These are phyloP conservation scores for Lasiosphaeris hirsuta DNA, from an alignment of 495 filamentous ascomycete genomes.

Conservation along the genomic window DNA sequence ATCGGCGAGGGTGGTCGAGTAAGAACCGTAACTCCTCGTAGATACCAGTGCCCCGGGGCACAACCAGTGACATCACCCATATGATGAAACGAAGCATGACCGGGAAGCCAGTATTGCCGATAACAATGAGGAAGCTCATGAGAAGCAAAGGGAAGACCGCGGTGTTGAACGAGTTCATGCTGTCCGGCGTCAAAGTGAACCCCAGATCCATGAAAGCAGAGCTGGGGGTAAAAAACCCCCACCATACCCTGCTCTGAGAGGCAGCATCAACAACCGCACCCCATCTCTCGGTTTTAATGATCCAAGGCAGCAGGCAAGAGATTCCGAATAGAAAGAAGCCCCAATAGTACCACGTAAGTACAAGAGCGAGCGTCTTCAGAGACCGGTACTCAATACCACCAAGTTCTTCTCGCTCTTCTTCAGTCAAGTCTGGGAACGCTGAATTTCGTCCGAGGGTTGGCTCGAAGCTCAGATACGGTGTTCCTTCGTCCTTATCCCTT, in stretches of 20 bases:
- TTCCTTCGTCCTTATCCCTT: constrained; percentile 47
- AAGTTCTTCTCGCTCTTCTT: constrained; percentile 87
- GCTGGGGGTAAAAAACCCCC: constrained; percentile 81
- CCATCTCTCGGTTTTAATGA: constrained; percentile 56
- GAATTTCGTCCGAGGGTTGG: constrained; percentile 91
- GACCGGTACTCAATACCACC: constrained; percentile 94
- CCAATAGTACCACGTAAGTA: constrained; percentile 74
- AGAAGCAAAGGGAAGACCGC: constrained; percentile 72
- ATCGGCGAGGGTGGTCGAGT: constrained; percentile 89
- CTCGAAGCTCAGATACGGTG: constrained; percentile 90
- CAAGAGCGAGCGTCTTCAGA: constrained; percentile 75
- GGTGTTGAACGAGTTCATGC: constrained; percentile 80
- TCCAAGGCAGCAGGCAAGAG: constrained; percentile 74
- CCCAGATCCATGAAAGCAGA: constrained; percentile 90
- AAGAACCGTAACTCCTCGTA: constrained; percentile 90
- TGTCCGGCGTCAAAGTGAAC: constrained; percentile 85
- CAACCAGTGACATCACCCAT: constrained; percentile 63
- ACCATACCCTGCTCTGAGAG: constrained; percentile 73
- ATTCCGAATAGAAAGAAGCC: constrained; percentile 72
- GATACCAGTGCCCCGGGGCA: constrained; percentile 57
- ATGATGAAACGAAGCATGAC: constrained; percentile 89
- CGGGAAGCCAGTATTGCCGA: constrained; percentile 92
- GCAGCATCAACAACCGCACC: constrained; percentile 56
- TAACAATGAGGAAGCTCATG: constrained; percentile 76
- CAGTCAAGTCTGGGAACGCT: constrained; percentile 79